Percentiles rank a stretch among this genome's conserved stretches.
These are phyloP conservation scores for Hanseniaspora lachancei DNA, from an alignment of 805 yeast species.

Conservation along the genomic window DNA sequence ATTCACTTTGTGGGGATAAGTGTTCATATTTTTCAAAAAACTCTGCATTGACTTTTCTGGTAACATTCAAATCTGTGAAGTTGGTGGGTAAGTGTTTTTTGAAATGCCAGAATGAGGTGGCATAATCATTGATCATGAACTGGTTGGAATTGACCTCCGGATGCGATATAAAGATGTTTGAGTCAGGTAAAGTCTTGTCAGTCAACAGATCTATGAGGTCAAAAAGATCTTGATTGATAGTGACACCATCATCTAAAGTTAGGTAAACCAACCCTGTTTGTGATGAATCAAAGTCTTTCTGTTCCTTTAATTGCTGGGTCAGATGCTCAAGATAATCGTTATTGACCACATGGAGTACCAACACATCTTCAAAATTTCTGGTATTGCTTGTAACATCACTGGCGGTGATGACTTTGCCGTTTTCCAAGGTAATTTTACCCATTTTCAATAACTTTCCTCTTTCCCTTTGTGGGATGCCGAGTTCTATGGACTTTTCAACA, in stretches of 20 bases:
- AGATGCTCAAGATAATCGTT: constrained; percentile 31
- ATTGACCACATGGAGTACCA: constrained; percentile 65
- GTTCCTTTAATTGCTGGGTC: constrained; percentile 21
- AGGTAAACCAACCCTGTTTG: constrained; percentile 52
- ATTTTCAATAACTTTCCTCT: constrained; percentile 45
- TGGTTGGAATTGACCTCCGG: constrained; percentile 47
- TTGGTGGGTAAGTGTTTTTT: constrained; percentile 37
- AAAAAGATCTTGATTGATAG: constrained; percentile 32
- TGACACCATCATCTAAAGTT: constrained; percentile 52
- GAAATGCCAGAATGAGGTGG: constrained; percentile 37
- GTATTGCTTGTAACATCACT: constrained; percentile 60
- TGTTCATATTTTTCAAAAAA: constrained; percentile 24
- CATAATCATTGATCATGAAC: constrained; percentile 44
- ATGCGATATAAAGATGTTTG: constrained; percentile 43
- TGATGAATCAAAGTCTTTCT: constrained; percentile 16
- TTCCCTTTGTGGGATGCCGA: constrained; percentile 59
- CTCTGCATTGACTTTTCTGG: constrained; percentile 22
- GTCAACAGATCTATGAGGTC: constrained; percentile 44
- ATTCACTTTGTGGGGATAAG: neutral
- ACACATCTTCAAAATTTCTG: constrained; percentile 42
- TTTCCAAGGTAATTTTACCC: constrained; percentile 45
- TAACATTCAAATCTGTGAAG: constrained; percentile 30
- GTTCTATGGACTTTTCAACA: constrained; percentile 45
- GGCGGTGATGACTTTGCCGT: constrained; percentile 50
- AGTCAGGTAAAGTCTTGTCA: constrained; percentile 36